Conservation (phyloP, 495 filamentous ascomycete species). For the Platismatia glauca region DNA sequence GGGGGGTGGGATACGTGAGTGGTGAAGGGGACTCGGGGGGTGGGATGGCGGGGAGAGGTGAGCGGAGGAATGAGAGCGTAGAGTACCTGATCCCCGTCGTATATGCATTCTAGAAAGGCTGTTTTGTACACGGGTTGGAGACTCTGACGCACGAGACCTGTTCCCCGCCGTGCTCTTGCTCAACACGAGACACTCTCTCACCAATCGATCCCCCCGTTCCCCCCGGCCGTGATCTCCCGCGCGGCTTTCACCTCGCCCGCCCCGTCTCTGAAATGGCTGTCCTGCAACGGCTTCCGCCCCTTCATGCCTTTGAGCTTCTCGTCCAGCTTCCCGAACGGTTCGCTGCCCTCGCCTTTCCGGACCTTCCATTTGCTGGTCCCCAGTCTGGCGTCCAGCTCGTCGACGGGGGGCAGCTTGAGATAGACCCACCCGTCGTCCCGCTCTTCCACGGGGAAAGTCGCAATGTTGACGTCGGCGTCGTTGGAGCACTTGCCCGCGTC, state of each 20-base stretch:
- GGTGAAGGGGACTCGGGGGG: no score
- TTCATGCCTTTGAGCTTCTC: slow-evolving; percentile 49
- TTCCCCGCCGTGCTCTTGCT: no score
- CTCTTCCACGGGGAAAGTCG: slow-evolving; percentile 77
- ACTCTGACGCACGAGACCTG: no score
- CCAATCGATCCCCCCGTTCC: slow-evolving; percentile 59
- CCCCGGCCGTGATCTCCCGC: slow-evolving; percentile 37
- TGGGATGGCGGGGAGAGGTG: no score
- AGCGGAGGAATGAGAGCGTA: no score
- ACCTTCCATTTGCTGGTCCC: slow-evolving; percentile 82
- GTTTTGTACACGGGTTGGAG: no score
- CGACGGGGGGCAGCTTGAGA: slow-evolving; percentile 72
- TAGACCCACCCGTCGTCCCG: slow-evolving; percentile 76
- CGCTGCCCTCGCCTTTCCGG: slow-evolving; percentile 55
- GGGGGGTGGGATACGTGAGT: no score
- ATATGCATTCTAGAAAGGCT: no score
- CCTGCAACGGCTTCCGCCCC: slow-evolving; percentile 46
- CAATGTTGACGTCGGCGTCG: slow-evolving; percentile 70
- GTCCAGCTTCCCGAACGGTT: slow-evolving; percentile 63
- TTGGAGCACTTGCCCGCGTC: slow-evolving; percentile 67
- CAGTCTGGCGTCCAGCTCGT: slow-evolving; percentile 74
- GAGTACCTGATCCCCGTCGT: no score
- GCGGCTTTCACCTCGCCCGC: slow-evolving; percentile 38
- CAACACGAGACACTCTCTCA: no score
- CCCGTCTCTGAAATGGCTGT: slow-evolving; percentile 38